A percentile compares a stretch with the other conserved stretches of the same genome.
Conservation (phyloP, 805 yeast species). For the Barnettozyma sp. region DNA sequence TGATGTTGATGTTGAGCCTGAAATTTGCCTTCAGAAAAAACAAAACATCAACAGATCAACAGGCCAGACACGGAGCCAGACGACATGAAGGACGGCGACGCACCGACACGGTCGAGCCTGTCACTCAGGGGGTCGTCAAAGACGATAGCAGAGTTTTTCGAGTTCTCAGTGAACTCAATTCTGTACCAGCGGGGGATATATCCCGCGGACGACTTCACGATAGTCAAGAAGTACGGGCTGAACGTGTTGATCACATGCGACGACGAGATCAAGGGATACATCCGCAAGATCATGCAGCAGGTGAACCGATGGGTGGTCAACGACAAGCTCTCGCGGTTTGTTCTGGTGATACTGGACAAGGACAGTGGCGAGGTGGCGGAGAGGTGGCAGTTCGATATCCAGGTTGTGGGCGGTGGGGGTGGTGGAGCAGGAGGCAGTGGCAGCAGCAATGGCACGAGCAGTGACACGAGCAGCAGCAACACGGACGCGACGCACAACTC, state of each 20-base stretch:
- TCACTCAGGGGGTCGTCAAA: constrained; percentile 66
- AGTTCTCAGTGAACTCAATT: constrained; percentile 72
- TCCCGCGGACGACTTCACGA: constrained; percentile 77
- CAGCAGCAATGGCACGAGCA: too few species aligned
- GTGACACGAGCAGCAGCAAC: too few species aligned
- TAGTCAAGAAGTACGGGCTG: constrained; percentile 73
- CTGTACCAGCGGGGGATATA: constrained; percentile 86
- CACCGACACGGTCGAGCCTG: constrained; percentile 60
- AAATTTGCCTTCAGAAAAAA: too few species aligned
- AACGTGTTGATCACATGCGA: constrained; percentile 66
- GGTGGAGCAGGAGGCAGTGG: constrained; percentile 4
- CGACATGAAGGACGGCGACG: constrained; percentile 39
- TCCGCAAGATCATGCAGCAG: constrained; percentile 60
- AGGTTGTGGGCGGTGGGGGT: constrained; percentile 28
- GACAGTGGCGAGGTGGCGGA: constrained; percentile 65
- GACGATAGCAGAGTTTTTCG: constrained; percentile 75
- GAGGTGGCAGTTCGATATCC: constrained; percentile 78
- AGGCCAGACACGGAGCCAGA: constrained; percentile 56
- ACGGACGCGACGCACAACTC: neutral
- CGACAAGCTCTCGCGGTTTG: constrained; percentile 59
- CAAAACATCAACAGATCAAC: constrained; percentile 28
- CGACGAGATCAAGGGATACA: constrained; percentile 67
- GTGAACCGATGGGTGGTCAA: constrained; percentile 68
- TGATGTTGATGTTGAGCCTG: too few species aligned
- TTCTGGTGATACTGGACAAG: constrained; percentile 66